Evolutionary conservation across 2,329 filamentous ascomycete species (phyloP), one percentile per base, ranked within the genome.

Genomic region (Nigrospora sphaerica): DNA sequence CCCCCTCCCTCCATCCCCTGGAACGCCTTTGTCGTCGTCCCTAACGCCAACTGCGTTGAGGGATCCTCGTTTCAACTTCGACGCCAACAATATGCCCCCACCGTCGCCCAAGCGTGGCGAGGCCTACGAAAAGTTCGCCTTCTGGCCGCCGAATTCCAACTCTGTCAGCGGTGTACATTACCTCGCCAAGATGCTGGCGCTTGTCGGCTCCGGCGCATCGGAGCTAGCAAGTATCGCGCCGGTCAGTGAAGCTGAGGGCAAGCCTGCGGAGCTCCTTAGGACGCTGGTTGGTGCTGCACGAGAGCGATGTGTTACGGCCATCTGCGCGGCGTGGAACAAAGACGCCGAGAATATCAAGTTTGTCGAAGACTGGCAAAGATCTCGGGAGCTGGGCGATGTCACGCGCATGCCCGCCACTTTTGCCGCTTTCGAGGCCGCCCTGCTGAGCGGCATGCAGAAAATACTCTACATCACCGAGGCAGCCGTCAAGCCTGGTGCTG

Each of bases 121-220:
- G 56, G 71, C 84, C 0, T 97, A 90, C 89, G 93, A 97, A 60
- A 86, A 92, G 68, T 81, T 93, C 64, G 92, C 91, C 0, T 98
- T 97, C 65, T 97, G 92, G 91, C 91, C 92, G 4, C 93, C 92
- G 0, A 85, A 87, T 68, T 87, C 90, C 2, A 97, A 96, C 60
- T 91, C 91, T 0, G 71, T 97, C 19, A 95, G 90, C 48, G 92
- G 88, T n/a, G 88, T 92, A 2, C 81, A 95, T 62, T 96, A 95
- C 59, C 75, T 98, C 6, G 83, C 86, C 43, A 89, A 86, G 62
- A 85, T 93, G 62, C 72, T 97, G 18, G 75, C 83, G 1, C 72
- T 96, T 3, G 81, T 98, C 4, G 90, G 92, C n/a, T 85, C 85
- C 2, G 91, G 87, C 3, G 88, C 89, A 2, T 86, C 86, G 28